A percentile compares a stretch with the other conserved stretches of the same genome.
Conservation (phyloP, 345 rosid species). For the Eucalyptus regnans region DNA sequence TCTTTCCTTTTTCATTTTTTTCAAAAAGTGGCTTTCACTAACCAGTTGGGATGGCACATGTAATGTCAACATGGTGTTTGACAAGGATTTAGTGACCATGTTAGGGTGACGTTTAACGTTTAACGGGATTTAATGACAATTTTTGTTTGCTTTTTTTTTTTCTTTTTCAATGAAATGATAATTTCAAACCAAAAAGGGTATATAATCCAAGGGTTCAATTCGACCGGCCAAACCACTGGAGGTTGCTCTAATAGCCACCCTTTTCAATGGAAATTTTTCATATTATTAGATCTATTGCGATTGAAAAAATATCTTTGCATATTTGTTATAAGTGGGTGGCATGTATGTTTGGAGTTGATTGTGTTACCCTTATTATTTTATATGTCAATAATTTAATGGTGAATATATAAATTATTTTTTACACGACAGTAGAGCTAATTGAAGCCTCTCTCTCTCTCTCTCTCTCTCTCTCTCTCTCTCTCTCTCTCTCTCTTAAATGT, state of each 20-base stretch:
- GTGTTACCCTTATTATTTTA: neutral
- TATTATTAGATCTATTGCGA: neutral
- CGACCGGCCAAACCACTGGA: no score
- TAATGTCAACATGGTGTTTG: neutral
- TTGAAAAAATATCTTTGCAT: neutral
- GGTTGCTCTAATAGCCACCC: no score
- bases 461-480: no score
- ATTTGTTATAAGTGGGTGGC: neutral
- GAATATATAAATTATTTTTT: neutral
- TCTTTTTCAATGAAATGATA: no score
- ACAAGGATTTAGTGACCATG: neutral
- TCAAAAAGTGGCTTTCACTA: neutral
- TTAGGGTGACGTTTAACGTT: neutral
- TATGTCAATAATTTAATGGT: neutral
- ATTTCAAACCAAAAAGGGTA: no score
- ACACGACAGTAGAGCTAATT: neutral
- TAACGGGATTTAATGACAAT: neutral
- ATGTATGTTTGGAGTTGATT: neutral
- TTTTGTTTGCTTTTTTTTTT: neutral
- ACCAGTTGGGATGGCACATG: neutral
- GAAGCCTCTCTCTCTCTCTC: no score
- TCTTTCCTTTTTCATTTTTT: no score
- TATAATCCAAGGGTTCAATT: neutral
- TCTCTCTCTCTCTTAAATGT: no score
- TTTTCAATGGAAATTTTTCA: fast-evolving